A percentile compares a stretch with the other conserved stretches of the same genome.
These are phyloP conservation scores for Helenozyma rhizophorensis DNA, from an alignment of 805 yeast species.

Conservation along the genomic window DNA sequence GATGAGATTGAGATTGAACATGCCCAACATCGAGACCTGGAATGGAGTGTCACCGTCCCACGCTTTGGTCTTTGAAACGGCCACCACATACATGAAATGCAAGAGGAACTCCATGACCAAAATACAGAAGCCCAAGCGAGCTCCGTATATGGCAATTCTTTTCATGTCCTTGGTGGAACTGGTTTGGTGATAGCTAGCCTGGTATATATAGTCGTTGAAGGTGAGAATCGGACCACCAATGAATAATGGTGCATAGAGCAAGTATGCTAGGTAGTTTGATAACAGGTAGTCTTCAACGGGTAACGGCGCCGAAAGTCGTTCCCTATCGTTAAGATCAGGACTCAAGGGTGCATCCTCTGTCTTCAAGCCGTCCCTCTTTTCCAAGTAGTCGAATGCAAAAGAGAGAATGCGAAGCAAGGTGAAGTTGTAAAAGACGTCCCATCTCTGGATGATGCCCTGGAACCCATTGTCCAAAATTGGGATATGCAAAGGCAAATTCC, in stretches of 20 bases:
- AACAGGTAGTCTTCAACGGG: conserved; percentile 56
- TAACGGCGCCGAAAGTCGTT: conserved; percentile 61
- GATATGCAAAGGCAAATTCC: conserved; percentile 54
- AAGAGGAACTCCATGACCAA: conserved; percentile 84
- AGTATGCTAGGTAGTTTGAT: conserved; percentile 68
- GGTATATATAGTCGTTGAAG: conserved; percentile 85
- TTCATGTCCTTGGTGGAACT: conserved; percentile 51
- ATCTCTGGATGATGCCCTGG: conserved; percentile 75
- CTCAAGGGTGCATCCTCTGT: too few species aligned
- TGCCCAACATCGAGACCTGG: conserved; percentile 91
- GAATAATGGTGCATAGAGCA: conserved; percentile 81
- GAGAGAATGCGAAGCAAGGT: conserved; percentile 81
- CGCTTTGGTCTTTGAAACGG: conserved; percentile 83
- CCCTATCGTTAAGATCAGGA: conserved; percentile 49
- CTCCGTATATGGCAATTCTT: conserved; percentile 56
- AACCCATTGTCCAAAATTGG: conserved; percentile 55
- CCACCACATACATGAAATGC: conserved; percentile 89
- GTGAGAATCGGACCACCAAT: conserved; percentile 95
- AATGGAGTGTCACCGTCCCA: conserved; percentile 89
- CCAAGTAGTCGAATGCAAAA: conserved; percentile 71
- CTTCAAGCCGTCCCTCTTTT: conserved; percentile 19
- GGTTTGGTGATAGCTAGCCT: conserved; percentile 50
- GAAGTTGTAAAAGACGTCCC: conserved; percentile 96
- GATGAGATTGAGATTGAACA: conserved; percentile 82
- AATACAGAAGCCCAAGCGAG: conserved; percentile 68